Percentiles rank a stretch among this genome's conserved stretches.
Conservation (phyloP, 1,284 basidiomycete species). For the Calocybe gambosa region DNA sequence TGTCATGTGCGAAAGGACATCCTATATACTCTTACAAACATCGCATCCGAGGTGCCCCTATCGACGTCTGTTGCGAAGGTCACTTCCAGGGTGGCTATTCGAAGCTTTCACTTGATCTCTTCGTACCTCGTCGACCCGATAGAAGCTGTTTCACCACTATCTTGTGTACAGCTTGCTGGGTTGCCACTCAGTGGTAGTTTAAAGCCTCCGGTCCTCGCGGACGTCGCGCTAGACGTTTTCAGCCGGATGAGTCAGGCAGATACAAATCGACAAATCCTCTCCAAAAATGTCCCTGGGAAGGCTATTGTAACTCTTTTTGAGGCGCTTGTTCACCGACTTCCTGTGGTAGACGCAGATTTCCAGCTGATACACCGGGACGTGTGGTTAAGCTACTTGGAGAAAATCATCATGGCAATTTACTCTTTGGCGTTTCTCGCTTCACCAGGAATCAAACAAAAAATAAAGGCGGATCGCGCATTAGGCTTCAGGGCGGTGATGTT, state of each 20-base stretch:
- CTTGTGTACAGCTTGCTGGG: conserved; percentile 48
- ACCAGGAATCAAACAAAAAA: conserved; percentile 59
- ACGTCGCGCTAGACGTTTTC: conserved; percentile 80
- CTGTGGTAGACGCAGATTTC: conserved; percentile 74
- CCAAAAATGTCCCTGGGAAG: conserved; percentile 48
- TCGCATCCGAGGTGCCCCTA: conserved; percentile 51
- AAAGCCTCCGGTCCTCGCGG: conserved; percentile 58
- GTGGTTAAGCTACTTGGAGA: conserved; percentile 79
- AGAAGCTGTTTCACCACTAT: conserved; percentile 59
- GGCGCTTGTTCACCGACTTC: conserved; percentile 76
- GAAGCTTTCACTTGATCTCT: conserved; percentile 64
- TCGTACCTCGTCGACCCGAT: conserved; percentile 71
- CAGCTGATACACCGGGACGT: conserved; percentile 57
- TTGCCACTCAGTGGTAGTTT: conserved; percentile 33
- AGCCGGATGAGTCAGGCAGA: conserved; percentile 74
- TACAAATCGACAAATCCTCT: conserved; percentile 72
- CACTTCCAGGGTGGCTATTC: conserved; percentile 39
- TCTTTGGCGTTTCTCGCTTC: conserved; percentile 82
- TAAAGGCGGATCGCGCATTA: conserved; percentile 56
- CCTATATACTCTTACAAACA: conserved; percentile 66
- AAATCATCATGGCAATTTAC: conserved; percentile 77
- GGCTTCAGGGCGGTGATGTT: conserved; percentile 61
- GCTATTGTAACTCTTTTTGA: conserved; percentile 63
- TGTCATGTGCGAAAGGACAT: conserved; percentile 75
- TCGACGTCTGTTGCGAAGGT: conserved; percentile 33